A percentile compares a stretch with the other conserved stretches of the same genome.
phyloP scores from a whole-genome alignment of 2,329 filamentous ascomycete genomes.

The Aspergillus versicolor region DNA sequence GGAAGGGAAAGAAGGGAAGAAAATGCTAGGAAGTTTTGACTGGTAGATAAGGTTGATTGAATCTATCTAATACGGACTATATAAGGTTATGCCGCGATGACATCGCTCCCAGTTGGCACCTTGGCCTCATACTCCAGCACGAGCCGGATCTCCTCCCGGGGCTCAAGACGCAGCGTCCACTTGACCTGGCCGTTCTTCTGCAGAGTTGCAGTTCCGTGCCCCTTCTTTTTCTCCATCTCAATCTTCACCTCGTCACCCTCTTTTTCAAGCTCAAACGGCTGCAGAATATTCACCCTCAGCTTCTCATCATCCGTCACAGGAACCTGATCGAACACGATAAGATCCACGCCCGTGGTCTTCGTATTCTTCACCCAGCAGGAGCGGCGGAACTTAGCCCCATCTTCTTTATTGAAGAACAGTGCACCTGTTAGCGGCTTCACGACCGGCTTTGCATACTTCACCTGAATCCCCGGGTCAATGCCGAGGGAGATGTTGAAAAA shows the following conservation, averaged over 20 bases:
- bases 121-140: slow-evolving; percentile 62
- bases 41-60: slow-evolving; percentile 8
- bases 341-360: slow-evolving; percentile 26
- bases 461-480: slow-evolving; percentile 32
- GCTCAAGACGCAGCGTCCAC: slow-evolving; percentile 60
- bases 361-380: slow-evolving; percentile 32
- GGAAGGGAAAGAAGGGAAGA: slow-evolving; percentile 8
- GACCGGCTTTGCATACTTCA: slow-evolving; percentile 30
- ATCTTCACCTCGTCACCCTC: slow-evolving; percentile 21
- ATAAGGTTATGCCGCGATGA: not conserved
- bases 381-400: slow-evolving; percentile 30
- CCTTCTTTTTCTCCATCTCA: slow-evolving; percentile 47
- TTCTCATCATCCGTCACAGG: slow-evolving; percentile 33
- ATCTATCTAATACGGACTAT: not conserved
- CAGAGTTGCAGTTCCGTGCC: slow-evolving; percentile 53
- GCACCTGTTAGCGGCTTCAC: slow-evolving; percentile 26
- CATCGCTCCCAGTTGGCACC: slow-evolving; percentile 44
- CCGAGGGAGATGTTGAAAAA: slow-evolving; percentile 33
- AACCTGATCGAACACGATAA: slow-evolving; percentile 33
- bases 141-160: slow-evolving; percentile 58
- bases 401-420: slow-evolving; percentile 31
- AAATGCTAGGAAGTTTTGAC: slow-evolving; percentile 23
- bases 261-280: slow-evolving; percentile 28
- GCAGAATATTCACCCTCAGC: slow-evolving; percentile 27
- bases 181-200: slow-evolving; percentile 58